Percentiles rank a stretch among this genome's conserved stretches.
Evolutionary conservation across 495 filamentous ascomycete species (phyloP).

Genomic region (Penicillium flavigenum): DNA sequence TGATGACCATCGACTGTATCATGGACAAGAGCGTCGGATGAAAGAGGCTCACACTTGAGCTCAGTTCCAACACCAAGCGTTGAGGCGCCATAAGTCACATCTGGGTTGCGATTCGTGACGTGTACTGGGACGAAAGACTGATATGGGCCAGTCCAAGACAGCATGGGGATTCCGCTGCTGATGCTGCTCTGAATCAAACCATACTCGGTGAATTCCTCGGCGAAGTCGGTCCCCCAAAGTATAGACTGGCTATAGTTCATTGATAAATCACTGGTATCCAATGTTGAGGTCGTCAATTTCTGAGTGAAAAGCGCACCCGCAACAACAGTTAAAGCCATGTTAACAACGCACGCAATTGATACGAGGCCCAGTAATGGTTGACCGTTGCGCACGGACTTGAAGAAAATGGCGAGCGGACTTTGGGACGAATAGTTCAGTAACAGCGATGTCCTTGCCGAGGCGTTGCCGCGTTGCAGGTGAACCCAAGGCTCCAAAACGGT

Average conservation of each 20-base stretch:
- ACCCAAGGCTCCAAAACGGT: conserved; percentile 47
- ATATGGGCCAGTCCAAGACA: conserved; percentile 40
- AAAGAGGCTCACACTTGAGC: conserved; percentile 31
- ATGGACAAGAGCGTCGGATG: conserved; percentile 17
- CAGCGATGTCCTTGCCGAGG: conserved; percentile 29
- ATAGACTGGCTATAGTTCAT: conserved; percentile 39
- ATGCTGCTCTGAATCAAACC: conserved; percentile 45
- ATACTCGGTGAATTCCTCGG: conserved; percentile 42
- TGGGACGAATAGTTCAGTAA: conserved; percentile 43
- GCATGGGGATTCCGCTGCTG: conserved; percentile 38
- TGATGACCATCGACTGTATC: conserved; percentile 15
- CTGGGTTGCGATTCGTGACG: conserved; percentile 25
- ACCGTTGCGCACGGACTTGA: conserved; percentile 35
- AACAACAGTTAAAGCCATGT: conserved; percentile 37
- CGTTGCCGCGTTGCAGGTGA: conserved; percentile 44
- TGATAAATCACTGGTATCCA: conserved; percentile 27
- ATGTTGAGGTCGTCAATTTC: conserved; percentile 30
- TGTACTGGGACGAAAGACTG: conserved; percentile 38
- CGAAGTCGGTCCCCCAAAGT: conserved; percentile 38
- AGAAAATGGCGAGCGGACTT: conserved; percentile 35
- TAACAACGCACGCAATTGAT: conserved; percentile 37
- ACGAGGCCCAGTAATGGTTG: conserved; percentile 35
- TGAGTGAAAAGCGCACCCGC: conserved; percentile 43
- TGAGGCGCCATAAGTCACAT: conserved; percentile 31
- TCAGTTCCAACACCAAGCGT: conserved; percentile 36